phyloP scores from a whole-genome alignment of 768 basidiomycete species.

The Atractiella rhizophila region DNA sequence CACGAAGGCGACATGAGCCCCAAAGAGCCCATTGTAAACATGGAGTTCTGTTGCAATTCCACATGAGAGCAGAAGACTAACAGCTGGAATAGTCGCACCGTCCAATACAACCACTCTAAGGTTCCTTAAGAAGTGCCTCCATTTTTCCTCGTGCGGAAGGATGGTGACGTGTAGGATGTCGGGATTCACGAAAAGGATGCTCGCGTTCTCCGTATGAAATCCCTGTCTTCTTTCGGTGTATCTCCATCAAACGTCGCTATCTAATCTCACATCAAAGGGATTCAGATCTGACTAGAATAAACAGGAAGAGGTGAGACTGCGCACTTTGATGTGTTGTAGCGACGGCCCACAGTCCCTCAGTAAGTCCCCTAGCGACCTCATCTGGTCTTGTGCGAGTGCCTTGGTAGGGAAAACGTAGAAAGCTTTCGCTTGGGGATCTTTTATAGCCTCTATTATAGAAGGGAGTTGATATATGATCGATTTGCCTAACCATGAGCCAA shows the following conservation, averaged over 20 bases:
- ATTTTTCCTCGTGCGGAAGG: conserved; percentile 55
- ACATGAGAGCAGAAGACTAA: background rate
- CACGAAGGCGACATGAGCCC: conserved; percentile 61
- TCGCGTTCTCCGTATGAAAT: conserved; percentile 42
- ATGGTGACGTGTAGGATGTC: conserved; percentile 69
- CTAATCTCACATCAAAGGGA: too few species aligned
- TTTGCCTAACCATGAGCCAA: too few species aligned
- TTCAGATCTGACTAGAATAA: background rate
- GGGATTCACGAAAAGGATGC: conserved; percentile 58
- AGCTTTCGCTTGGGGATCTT: conserved; percentile 36
- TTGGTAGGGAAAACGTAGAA: conserved; percentile 79
- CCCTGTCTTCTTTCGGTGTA: conserved; percentile 43
- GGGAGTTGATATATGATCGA: conserved; percentile 35
- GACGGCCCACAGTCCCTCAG: conserved; percentile 35
- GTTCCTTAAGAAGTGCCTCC: conserved; percentile 60
- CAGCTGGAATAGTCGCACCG: conserved; percentile 1
- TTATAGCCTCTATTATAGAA: conserved; percentile 38
- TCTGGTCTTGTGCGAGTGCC: conserved; percentile 79
- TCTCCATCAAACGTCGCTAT: conserved; percentile 72
- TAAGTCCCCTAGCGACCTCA: conserved; percentile 40
- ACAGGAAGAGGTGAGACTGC: background rate
- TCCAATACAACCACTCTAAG: conserved; percentile 47
- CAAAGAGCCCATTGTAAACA: conserved; percentile 55
- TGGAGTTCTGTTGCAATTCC: conserved; percentile 43
- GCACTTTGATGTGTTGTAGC: conserved; percentile 36